Evolutionary conservation across 2,329 filamentous ascomycete species (phyloP), one percentile per base, ranked within the genome.

Genomic region (Fusarium tanahbumbuense): DNA sequence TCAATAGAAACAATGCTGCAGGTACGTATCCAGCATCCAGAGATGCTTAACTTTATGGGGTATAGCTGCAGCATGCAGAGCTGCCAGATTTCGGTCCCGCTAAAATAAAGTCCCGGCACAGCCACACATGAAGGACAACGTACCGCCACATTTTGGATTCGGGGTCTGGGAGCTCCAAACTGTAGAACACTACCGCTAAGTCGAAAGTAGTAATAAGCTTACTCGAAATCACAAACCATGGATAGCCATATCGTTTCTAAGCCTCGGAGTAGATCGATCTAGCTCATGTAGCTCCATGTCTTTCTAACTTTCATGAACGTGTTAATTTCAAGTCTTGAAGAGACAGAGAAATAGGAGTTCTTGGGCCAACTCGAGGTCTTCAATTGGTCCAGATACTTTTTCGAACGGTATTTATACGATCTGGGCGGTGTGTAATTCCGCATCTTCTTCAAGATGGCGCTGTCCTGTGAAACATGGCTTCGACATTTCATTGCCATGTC

Each of bases 91-190:
- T 68, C 64, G 67, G 70, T 49, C 57, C 49, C 70, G 70, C 70
- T 73, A 73, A 55, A 72, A 73, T 68, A 58, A 72, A 73, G 60
- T 50, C 57, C 70, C 70, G 70, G 34, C 13, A 40, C 34, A 65
- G 64, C 64, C 60, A 69, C 68, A 69, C 8, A 3, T 15, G 3
- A 5, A 6, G 40, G 28, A 12, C n/a, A 18, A 34, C 18, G 32
- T 10, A n/a, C 18, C 53, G 68, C 68, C 68, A 66, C 68, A 64
- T 41, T 34, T 27, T 42, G 32, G 13, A 27, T 18, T 53, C 16
- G 18, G 20, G 32, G 30, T 23, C 27, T 45, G 18, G 45, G 34
- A n/a, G 28, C 34, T 37, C 34, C 34, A n/a, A 37, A 37, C 34
- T 37, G 34, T 37, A 7, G 34, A 37, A 37, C 34, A 37, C 34